Evolutionary conservation across 75 land plant genomes (phyloP).

Genomic region (Selaginella moellendorffii): DNA sequence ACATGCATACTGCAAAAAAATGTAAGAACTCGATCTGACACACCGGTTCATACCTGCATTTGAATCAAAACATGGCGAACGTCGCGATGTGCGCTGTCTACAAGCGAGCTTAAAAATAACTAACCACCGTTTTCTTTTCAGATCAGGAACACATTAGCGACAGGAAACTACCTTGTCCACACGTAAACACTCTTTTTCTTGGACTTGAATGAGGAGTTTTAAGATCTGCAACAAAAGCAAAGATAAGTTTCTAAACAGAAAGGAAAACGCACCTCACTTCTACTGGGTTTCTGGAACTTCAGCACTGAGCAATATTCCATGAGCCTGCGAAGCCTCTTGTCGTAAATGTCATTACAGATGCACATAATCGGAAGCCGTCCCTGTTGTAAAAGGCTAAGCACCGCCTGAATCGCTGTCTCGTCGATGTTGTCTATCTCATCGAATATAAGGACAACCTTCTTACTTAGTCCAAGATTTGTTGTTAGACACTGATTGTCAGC

Average conservation of each 20-base stretch:
- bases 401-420: not conserved
- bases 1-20: too few relatives aligned
- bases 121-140: not conserved
- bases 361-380: not conserved
- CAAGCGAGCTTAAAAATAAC: not conserved
- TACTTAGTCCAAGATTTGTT: not conserved
- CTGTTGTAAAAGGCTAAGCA: not conserved
- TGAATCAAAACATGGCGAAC: not conserved
- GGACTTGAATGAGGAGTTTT: not conserved
- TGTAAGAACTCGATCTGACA: too few relatives aligned
- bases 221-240: not conserved
- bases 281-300: not conserved
- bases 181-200: not conserved
- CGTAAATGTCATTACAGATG: not conserved
- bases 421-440: not conserved
- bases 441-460: not conserved
- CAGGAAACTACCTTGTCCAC: not conserved
- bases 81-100: not conserved
- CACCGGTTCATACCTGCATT: not conserved
- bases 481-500: too few relatives aligned
- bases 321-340: not conserved
- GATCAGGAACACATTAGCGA: not conserved
- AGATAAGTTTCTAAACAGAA: not conserved
- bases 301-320: not conserved
- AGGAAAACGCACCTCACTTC: not conserved